A percentile compares a stretch with the other conserved stretches of the same genome.
Conservation (phyloP, 2,329 filamentous ascomycete species). For the Curvularia sp. region DNA sequence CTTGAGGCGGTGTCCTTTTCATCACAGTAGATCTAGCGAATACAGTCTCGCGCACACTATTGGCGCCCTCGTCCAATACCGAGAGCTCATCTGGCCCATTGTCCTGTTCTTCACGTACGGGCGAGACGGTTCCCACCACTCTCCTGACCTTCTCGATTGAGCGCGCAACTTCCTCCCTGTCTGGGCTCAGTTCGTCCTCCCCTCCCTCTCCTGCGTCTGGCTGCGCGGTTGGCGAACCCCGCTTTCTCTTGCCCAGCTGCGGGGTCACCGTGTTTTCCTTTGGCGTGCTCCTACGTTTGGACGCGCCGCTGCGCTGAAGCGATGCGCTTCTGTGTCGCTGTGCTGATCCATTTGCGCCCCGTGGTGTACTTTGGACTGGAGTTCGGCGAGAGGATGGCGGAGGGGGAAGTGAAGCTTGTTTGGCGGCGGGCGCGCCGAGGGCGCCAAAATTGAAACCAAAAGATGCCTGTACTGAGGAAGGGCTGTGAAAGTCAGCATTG, state of each 20-base stretch:
- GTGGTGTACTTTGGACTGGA: constrained; percentile 33
- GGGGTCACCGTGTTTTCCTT: constrained; percentile 35
- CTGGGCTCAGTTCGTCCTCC: constrained; percentile 46
- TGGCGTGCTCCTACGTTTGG: constrained; percentile 29
- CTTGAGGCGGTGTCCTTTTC: constrained; percentile 25
- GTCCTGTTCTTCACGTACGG: constrained; percentile 35
- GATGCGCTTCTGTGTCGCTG: constrained; percentile 43
- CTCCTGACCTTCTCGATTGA: constrained; percentile 42
- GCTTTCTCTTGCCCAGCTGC: constrained; percentile 46
- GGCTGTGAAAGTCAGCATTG: constrained; percentile 48
- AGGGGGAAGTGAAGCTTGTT: constrained; percentile 39
- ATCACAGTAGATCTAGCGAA: constrained; percentile 14
- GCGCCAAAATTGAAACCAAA: constrained; percentile 56
- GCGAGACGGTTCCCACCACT: constrained; percentile 33
- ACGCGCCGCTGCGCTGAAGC: constrained; percentile 31
- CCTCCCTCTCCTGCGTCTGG: constrained; percentile 31
- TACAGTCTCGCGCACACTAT: constrained; percentile 24
- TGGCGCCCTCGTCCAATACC: constrained; percentile 28
- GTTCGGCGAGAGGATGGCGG: constrained; percentile 36
- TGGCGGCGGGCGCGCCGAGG: constrained; percentile 30
- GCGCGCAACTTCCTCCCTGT: constrained; percentile 32
- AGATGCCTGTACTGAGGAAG: constrained; percentile 57
- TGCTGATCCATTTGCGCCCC: constrained; percentile 31
- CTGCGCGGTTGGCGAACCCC: constrained; percentile 30
- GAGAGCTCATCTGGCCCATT: constrained; percentile 42